Evolutionary conservation across 805 yeast genomes (phyloP), one percentile per base, ranked within the genome.

Genomic region (Saccharomycopsis babjevae): DNA sequence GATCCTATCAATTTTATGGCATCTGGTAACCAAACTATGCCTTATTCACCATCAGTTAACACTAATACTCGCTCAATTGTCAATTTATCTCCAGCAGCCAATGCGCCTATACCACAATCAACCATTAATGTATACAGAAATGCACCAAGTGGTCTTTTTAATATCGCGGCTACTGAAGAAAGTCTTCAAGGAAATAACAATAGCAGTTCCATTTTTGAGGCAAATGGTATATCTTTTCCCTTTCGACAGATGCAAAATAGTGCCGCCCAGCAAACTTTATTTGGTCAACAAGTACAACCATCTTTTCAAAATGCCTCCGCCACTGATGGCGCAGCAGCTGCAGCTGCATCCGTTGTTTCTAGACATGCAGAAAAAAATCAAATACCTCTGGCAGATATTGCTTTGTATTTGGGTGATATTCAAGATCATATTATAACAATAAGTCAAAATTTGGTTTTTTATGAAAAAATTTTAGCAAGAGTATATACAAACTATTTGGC

Each of bases 391-490:
- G 93, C 88, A 32, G 97, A 93, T 68, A 92, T 92, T 73, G 96
- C 96, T 0, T 77, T 92, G 65, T 93, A 89, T 72, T 74, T 92
- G 64, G 97, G 97, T 61, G 98, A 92, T 82, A 92, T 92, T 70
- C 97, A 91, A 74, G 97, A 92, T 79, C 98, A 92, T 81, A 88
- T 93, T 69, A 85, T 92, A 62, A 93, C 98, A 18, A 93, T 93
- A 97, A 88, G 84, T 73, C 97, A 91, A 74, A 92, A 90, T 69
- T 79, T 93, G 70, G 73, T 86, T 52, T 88, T 96, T 2, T 92
- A 90, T 70, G 99, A 93, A 71, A 92, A 92, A 79, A 93, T 93
- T 68, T 87, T 93, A 70, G 85, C 96, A 54, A 81, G 97, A 67
- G 86, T 96, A 1, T 97, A 93, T 71, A 81, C 96, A 18, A 93